Evolutionary conservation across 805 yeast genomes (phyloP).

Genomic region (Sungouiozyma ichnusensis): DNA sequence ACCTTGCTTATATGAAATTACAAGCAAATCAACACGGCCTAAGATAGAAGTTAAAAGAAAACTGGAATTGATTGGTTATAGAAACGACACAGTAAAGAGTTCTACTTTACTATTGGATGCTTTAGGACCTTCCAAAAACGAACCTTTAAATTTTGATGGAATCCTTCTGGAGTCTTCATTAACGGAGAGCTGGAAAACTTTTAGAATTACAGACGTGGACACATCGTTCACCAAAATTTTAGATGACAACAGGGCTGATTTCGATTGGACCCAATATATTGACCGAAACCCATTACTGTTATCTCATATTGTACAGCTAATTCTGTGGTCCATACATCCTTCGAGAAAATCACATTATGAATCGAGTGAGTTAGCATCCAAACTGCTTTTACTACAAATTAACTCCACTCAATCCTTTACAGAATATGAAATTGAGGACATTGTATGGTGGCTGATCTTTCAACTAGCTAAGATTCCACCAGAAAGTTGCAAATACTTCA

Average conservation of each 20-base stretch:
- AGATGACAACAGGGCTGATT: constrained; percentile 21
- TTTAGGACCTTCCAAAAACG: background rate
- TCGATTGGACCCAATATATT: constrained; percentile 25
- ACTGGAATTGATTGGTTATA: constrained; percentile 48
- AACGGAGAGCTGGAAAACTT: constrained; percentile 23
- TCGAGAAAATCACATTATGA: constrained; percentile 23
- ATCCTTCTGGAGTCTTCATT: background rate
- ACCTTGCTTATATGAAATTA: constrained; percentile 35
- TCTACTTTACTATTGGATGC: constrained; percentile 24
- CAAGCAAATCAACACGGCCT: constrained; percentile 19
- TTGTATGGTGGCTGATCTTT: constrained; percentile 29
- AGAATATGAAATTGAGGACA: constrained; percentile 30
- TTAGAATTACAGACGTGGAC: constrained; percentile 16
- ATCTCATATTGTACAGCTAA: constrained; percentile 20
- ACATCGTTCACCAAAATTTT: constrained; percentile 15
- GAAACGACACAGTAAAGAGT: constrained; percentile 63
- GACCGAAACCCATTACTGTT: constrained; percentile 18
- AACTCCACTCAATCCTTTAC: constrained; percentile 19
- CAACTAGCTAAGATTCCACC: constrained; percentile 29
- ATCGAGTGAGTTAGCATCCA: constrained; percentile 23
- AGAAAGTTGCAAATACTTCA: constrained; percentile 13
- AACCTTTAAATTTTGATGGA: background rate
- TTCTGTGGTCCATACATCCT: constrained; percentile 27
- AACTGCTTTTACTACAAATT: constrained; percentile 20
- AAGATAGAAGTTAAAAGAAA: constrained; percentile 32